Percentiles rank a stretch among this genome's conserved stretches.
These are phyloP conservation scores for Alternaria incomplexa DNA, from an alignment of 2,329 filamentous ascomycete genomes.

Conservation along the genomic window DNA sequence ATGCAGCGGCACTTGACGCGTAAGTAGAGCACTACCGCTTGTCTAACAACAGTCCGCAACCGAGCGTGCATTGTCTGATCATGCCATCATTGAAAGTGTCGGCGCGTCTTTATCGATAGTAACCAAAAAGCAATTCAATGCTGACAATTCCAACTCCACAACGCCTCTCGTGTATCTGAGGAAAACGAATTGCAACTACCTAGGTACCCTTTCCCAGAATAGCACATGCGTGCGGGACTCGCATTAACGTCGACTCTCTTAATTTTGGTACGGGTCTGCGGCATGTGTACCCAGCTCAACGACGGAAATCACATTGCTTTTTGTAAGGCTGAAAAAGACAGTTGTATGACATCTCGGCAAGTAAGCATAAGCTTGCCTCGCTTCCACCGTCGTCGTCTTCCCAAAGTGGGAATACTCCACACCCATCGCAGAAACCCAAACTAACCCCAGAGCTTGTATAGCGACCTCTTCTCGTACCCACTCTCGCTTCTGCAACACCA, in stretches of 20 bases:
- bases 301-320: background rate
- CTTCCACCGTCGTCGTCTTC: background rate
- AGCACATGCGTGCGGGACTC: background rate
- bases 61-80: background rate
- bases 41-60: background rate
- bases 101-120: background rate
- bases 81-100: background rate
- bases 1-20: background rate
- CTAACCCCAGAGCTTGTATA: background rate
- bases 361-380: background rate
- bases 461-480: background rate
- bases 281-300: background rate
- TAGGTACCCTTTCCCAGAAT: background rate
- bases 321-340: background rate
- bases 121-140: background rate
- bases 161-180: background rate
- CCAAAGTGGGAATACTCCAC: background rate
- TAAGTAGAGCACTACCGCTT: background rate
- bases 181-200: background rate
- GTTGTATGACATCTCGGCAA: background rate
- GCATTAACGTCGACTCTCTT: background rate
- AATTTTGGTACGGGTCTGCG: background rate
- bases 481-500: background rate
- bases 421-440: background rate
- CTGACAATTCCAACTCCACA: background rate